Evolutionary conservation across 371 early-diverging fungal genomes (phyloP).

Genomic region (Cladochytrium tenue): DNA sequence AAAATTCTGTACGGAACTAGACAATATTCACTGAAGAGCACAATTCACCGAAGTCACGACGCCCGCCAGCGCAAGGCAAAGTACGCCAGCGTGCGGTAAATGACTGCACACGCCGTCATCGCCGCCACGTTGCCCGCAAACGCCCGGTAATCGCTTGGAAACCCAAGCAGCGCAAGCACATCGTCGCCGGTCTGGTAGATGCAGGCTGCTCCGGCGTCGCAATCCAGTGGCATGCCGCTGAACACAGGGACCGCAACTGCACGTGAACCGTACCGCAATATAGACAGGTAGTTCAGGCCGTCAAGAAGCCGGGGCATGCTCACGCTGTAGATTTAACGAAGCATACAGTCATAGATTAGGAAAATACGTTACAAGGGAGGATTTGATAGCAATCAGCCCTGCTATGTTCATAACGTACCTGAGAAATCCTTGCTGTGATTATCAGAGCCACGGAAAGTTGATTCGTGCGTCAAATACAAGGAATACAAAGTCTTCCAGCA

Average conservation of each 20-base stretch:
- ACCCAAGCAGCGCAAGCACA: constrained; percentile 33
- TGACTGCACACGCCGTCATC: constrained; percentile 25
- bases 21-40: no score
- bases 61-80: constrained; percentile 21
- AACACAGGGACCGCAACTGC: constrained; percentile 29
- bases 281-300: constrained; percentile 35
- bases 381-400: background rate
- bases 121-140: constrained; percentile 22
- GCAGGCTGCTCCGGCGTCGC: constrained; percentile 24
- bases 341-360: background rate
- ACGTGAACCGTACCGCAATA: constrained; percentile 33
- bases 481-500: no score
- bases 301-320: constrained; percentile 34
- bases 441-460: no score
- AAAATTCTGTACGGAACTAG: no score
- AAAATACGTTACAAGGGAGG: background rate
- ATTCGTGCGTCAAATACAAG: no score
- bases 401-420: constrained; percentile 6
- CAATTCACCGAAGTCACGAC: no score
- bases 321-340: constrained; percentile 10
- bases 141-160: constrained; percentile 13
- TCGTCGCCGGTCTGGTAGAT: constrained; percentile 32
- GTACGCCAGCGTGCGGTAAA: constrained; percentile 33
- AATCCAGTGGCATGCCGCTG: constrained; percentile 9
- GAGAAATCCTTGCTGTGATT: constrained; percentile 39